Evolutionary conservation across 139 green algal genomes (phyloP), one percentile per base, ranked within the genome.

Genomic region (Chlamydomonas sphaeroides): DNA sequence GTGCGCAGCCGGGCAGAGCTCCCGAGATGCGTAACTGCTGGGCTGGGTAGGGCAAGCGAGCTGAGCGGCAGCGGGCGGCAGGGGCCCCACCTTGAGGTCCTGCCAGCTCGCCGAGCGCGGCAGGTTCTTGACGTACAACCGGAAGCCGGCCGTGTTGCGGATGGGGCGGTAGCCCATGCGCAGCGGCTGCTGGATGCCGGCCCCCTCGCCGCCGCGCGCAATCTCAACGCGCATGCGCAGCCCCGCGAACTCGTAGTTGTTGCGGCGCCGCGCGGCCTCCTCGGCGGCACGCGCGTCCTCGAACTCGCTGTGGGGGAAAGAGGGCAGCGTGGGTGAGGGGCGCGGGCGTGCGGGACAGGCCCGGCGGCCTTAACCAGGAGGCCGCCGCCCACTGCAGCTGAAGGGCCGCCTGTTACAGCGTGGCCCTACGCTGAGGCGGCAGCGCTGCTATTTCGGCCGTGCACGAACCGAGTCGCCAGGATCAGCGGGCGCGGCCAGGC

Each of bases 211-310:
- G 36, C 86, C 86, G 32, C 68, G 80, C 15, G 86, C 86, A 28
- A 90, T 66, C 49, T 90, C 86, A 0, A 83, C 69, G 32, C 96
- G 85, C 48, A 99, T 80, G 1, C 87, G 83, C 56, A 88, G 61
- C 32, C 95, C 94, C 45, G 91, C 89, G 72, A 98, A 98, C 57
- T 98, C 93, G 85, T 95, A 96, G 48, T 93, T 92, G 84, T 99
- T 95, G 11, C 96, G 88, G 0, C 91, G 89, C 8, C 91, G 75
- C 7, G 95, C 94, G 10, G 96, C 96, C 32, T 98, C 96, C 75
- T 82, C 75, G 30, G 75, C 75, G 41, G 62, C n/a, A 42, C 21
- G 59, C 71, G 59, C 72, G 61, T 15, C 14, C 15, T 7, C 18
- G 26, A 33, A 45, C 10, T n/a, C 33, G 8, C 74, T 80, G 59